Evolutionary conservation across 306 rosid genomes (phyloP), one percentile per base, ranked within the genome.

Genomic region (Trifolium repens): DNA sequence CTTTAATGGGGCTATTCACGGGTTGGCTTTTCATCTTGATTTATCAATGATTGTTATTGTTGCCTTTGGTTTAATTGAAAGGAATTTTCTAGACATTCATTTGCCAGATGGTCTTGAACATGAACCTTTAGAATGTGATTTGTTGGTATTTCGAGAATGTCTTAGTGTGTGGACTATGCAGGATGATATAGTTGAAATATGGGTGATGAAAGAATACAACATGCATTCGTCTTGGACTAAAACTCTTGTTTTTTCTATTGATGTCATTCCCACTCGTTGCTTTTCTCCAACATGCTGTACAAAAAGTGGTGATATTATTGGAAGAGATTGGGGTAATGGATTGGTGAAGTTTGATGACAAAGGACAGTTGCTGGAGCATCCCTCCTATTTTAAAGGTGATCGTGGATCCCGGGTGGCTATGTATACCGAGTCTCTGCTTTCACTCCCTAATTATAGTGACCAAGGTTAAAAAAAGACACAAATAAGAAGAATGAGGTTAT

Each of bases 391-490:
- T 42, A 4, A 54, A 5, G 2, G 9, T 24, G 8, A 5, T 9
- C 0, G 2, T 15, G 8, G 3, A 16, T 32, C 0, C 2, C 2
- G 1, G 8, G 67, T 7, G 13, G 35, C 6, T 4, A 7, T 68
- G 54, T 83, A 75, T 65, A 42, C 3, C 3, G 72, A 79, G 69
- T 57, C 72, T 50, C 67, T 75, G 30, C 50, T 71, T 65, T 26
- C 76, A 76, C 76, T 83, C 3, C 76, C 79, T 1, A 9, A 12
- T 49, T 19, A 9, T 7, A 7, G 5, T 24, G 73, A 17, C 16
- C 34, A 30, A 53, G 62, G 5, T 7, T 16, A 34, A 49, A 19
- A 35, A 4, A 57, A 39, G 27, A 24, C n/a, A 9, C 8, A 5
- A 57, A 22, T 34, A 57, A 57, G 35, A 57, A 24, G 34, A 24